A percentile compares a stretch with the other conserved stretches of the same genome.
These are phyloP conservation scores for Pistacia atlantica DNA, from an alignment of 345 rosid genomes.

Conservation along the genomic window DNA sequence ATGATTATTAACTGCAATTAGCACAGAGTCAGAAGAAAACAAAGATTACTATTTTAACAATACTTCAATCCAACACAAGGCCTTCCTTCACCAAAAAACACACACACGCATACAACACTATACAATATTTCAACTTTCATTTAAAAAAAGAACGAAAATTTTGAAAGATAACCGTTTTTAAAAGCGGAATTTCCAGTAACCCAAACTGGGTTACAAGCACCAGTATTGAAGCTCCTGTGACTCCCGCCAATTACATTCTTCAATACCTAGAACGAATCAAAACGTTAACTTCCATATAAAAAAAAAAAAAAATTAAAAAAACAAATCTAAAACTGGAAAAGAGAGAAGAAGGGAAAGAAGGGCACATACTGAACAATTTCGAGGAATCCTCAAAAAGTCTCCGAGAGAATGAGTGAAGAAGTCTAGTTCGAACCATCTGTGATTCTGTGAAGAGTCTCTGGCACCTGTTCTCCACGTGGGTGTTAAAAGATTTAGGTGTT, in stretches of 20 bases:
- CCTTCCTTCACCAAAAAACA: too few species aligned
- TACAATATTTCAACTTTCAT: too few species aligned
- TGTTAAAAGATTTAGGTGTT: neutral
- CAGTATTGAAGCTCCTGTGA: constrained; percentile 47
- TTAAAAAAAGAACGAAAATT: too few species aligned
- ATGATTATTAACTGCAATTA: constrained; percentile 40
- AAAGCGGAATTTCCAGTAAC: constrained; percentile 29
- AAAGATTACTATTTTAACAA: neutral
- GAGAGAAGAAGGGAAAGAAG: neutral
- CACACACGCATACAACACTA: too few species aligned
- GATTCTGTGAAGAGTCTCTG: neutral
- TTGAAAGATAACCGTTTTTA: constrained; percentile 40
- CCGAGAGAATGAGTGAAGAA: constrained; percentile 52
- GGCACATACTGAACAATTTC: constrained; percentile 37
- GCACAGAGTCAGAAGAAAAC: neutral
- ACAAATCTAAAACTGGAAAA: neutral
- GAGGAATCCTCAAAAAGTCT: constrained; percentile 31
- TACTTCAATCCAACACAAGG: too few species aligned
- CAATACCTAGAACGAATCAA: constrained; percentile 38
- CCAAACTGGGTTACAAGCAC: constrained; percentile 31
- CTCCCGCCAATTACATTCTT: constrained; percentile 39
- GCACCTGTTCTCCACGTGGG: too few species aligned
- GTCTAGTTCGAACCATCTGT: constrained; percentile 65
- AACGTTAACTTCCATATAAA: neutral
- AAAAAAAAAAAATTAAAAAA: neutral